These are phyloP conservation scores for Hypomontagnella submonticulosa DNA, from an alignment of 495 filamentous ascomycete genomes.

Conservation along the genomic window DNA sequence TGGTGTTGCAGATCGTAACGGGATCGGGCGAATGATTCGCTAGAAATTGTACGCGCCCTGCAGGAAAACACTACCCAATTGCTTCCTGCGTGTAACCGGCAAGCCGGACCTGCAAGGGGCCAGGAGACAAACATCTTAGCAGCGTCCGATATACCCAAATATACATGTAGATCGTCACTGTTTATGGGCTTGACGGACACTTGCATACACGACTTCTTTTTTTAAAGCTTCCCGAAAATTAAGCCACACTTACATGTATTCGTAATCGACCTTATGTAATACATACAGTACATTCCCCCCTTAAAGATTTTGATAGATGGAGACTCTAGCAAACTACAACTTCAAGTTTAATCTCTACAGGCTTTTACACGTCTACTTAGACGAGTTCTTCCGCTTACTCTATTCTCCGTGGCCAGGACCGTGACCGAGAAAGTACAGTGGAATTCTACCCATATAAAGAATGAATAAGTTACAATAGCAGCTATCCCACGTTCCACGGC, in stretches of 20 bases:
- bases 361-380: no score
- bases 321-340: no score
- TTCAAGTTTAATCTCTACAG: no score
- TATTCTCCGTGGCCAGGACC: no score
- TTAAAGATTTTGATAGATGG: no score
- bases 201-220: neutral
- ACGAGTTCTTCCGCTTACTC: no score
- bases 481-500: no score
- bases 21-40: conserved; percentile 27
- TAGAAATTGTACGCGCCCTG: conserved; percentile 10
- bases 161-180: neutral
- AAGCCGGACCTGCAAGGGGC: conserved; percentile 28
- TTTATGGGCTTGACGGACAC: neutral
- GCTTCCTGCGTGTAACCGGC: conserved; percentile 22
- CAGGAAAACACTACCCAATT: conserved; percentile 16
- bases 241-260: neutral
- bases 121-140: conserved; percentile 16
- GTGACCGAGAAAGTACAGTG: no score
- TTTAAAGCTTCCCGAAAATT: neutral
- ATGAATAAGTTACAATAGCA: no score
- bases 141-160: neutral
- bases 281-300: no score
- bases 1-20: conserved; percentile 32
- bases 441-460: no score
- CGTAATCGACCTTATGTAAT: no score